These are phyloP conservation scores for Eutrema salsugineum DNA, from an alignment of 441 rosid species.

Conservation along the genomic window DNA sequence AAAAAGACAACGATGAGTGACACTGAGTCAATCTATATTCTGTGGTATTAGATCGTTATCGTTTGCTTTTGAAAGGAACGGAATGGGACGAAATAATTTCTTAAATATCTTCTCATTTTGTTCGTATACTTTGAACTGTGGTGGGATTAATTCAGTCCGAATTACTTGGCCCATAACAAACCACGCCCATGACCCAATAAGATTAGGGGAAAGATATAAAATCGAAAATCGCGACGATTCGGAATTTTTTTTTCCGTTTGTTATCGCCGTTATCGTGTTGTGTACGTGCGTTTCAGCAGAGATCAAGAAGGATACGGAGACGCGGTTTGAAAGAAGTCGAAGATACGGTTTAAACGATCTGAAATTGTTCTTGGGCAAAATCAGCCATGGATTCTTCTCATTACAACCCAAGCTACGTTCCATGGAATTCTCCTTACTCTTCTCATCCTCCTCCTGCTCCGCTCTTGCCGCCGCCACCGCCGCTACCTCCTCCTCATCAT, in stretches of 20 bases:
- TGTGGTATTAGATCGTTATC: neutral
- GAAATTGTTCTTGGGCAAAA: neutral
- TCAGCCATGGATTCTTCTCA: slow-evolving; percentile 48
- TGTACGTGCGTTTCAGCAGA: neutral
- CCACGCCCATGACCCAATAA: neutral
- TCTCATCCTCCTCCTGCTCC: slow-evolving; percentile 26
- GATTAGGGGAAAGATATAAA: neutral
- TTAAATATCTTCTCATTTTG: neutral
- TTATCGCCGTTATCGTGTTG: neutral
- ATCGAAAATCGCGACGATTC: neutral
- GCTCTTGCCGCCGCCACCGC: slow-evolving; percentile 20
- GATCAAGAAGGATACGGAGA: neutral
- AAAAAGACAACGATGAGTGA: neutral
- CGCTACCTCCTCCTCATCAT: slow-evolving; percentile 24
- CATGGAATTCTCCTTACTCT: slow-evolving; percentile 39
- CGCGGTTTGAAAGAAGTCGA: neutral
- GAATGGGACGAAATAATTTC: neutral
- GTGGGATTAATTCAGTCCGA: neutral
- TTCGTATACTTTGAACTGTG: neutral
- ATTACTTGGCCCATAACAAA: neutral
- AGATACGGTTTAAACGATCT: slow-evolving; percentile 4
- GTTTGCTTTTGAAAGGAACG: neutral
- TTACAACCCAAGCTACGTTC: slow-evolving; percentile 24
- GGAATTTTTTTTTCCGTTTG: neutral
- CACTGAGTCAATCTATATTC: neutral